Evolutionary conservation across 2,329 filamentous ascomycete species (phyloP).

Genomic region (Amylocarpus encephaloides): DNA sequence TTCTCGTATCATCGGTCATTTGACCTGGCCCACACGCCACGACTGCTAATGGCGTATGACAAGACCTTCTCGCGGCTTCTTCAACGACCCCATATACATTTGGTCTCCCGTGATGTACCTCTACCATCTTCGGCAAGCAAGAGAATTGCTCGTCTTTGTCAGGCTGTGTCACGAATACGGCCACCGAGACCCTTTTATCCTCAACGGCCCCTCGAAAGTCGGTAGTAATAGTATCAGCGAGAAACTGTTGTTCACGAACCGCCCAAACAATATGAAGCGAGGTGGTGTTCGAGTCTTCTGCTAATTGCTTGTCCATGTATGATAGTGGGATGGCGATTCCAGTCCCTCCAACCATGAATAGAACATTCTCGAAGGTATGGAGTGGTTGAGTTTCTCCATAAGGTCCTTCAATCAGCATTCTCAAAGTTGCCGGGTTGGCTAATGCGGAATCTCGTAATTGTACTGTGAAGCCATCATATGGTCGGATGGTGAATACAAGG

Average conservation of each 20-base stretch:
- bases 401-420: constrained; percentile 40
- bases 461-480: constrained; percentile 40
- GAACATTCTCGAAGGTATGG: constrained; percentile 34
- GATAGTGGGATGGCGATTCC: constrained; percentile 40
- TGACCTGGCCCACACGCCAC: constrained; percentile 40
- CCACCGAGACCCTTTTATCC: neutral
- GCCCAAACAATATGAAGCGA: constrained; percentile 37
- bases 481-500: constrained; percentile 41
- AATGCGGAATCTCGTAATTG: constrained; percentile 27
- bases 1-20: constrained; percentile 40
- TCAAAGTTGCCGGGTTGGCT: constrained; percentile 23
- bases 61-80: neutral
- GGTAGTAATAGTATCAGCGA: constrained; percentile 30
- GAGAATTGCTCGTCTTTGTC: too few relatives aligned
- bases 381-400: constrained; percentile 38
- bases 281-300: constrained; percentile 34
- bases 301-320: constrained; percentile 29
- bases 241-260: constrained; percentile 37
- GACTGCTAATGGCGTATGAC: constrained; percentile 31
- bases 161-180: neutral
- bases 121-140: neutral
- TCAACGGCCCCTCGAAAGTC: constrained; percentile 27
- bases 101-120: neutral
- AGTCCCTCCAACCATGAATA: constrained; percentile 41
- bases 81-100: neutral